Evolutionary conservation across 768 basidiomycete genomes (phyloP).

Genomic region (Boletus reticuloceps): DNA sequence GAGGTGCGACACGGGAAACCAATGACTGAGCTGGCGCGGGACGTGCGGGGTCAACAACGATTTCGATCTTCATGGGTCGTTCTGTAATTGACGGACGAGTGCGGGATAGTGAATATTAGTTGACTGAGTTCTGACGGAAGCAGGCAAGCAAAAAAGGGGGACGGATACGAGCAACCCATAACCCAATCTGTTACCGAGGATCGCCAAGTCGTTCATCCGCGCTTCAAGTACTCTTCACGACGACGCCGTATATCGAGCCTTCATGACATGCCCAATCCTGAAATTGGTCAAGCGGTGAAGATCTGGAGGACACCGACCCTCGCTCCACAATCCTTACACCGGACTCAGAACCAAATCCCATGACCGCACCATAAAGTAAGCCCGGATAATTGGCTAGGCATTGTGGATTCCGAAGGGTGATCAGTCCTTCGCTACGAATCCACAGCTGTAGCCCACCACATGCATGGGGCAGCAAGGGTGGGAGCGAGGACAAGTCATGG

Average conservation of each 20-base stretch:
- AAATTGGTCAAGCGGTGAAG: conserved; percentile 35
- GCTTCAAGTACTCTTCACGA: conserved; percentile 21
- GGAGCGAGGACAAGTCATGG: conserved; percentile 31
- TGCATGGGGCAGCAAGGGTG: conserved; percentile 12
- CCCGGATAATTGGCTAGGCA: conserved; percentile 25
- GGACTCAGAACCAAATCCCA: conserved; percentile 30
- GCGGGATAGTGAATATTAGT: conserved; percentile 36
- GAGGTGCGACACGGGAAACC: conserved; percentile 82
- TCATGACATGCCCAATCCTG: conserved; percentile 30
- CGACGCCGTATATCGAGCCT: conserved; percentile 22
- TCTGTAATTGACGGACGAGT: conserved; percentile 52
- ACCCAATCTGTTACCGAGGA: conserved; percentile 25
- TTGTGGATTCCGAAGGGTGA: conserved; percentile 26
- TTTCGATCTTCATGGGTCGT: conserved; percentile 98
- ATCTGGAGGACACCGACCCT: conserved; percentile 27
- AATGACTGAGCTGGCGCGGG: conserved; percentile 62
- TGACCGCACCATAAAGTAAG: conserved; percentile 29
- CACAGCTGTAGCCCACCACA: conserved; percentile 26
- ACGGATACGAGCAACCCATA: conserved; percentile 39
- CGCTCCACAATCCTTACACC: conserved; percentile 34
- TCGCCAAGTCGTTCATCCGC: conserved; percentile 24
- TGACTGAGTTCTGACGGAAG: conserved; percentile 34
- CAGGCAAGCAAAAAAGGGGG: conserved; percentile 41
- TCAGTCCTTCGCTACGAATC: conserved; percentile 24
- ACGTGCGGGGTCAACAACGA: conserved; percentile 83